Conservation (phyloP, 2,329 filamentous ascomycete species). For the Blastomyces emzantsi region DNA sequence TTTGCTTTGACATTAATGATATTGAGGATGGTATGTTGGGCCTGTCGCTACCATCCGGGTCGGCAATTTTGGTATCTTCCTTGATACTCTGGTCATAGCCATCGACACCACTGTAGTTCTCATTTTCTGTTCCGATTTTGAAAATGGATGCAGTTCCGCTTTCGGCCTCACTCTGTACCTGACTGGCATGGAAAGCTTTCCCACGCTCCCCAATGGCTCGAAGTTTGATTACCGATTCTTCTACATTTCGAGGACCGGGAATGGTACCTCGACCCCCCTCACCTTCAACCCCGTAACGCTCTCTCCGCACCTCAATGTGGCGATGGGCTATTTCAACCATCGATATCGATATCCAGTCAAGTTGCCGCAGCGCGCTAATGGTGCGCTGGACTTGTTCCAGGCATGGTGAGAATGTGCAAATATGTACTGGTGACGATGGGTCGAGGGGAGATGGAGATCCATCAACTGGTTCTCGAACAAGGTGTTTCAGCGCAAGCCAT, state of each 20-base stretch:
- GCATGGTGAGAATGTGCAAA: constrained; percentile 95
- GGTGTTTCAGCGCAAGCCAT: constrained; percentile 42
- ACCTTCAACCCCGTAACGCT: constrained; percentile 63
- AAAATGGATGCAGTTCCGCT: constrained; percentile 16
- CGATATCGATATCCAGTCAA: constrained; percentile 84
- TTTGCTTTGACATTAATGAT: constrained; percentile 5
- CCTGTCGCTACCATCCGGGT: constrained; percentile 8
- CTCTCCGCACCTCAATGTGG: constrained; percentile 70
- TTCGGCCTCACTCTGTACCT: constrained; percentile 21
- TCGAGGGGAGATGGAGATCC: constrained; percentile 51
- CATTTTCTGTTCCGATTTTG: constrained; percentile 19
- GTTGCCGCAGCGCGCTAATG: constrained; percentile 64
- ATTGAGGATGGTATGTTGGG: not conserved
- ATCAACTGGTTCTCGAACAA: constrained; percentile 31
- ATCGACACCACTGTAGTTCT: constrained; percentile 25
- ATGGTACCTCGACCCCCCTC: constrained; percentile 61
- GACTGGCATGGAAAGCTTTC: constrained; percentile 50
- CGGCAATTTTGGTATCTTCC: not conserved
- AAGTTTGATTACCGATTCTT: constrained; percentile 66
- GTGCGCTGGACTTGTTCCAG: constrained; percentile 93
- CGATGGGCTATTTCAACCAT: constrained; percentile 85
- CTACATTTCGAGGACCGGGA: constrained; percentile 58
- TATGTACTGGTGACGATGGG: constrained; percentile 59
- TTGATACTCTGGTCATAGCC: not conserved
- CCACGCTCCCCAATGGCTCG: constrained; percentile 63